Evolutionary conservation across 768 basidiomycete species (phyloP), one percentile per base, ranked within the genome.

Genomic region (Dioszegia aurantiaca): DNA sequence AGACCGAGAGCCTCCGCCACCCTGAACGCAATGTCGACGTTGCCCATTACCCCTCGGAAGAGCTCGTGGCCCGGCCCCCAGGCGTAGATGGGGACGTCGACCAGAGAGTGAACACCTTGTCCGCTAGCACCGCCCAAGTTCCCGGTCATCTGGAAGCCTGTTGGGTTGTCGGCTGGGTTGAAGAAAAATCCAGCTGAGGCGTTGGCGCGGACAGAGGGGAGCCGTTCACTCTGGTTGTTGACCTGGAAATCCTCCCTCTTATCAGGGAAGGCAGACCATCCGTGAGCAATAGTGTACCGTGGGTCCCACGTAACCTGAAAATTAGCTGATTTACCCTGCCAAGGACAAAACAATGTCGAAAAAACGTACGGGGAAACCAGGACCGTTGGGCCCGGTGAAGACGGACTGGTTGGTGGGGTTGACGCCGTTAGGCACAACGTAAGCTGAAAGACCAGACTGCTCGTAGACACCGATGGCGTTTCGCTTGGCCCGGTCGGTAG

Each of bases 51-150:
- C 10, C 78, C 78, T 12, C 67, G 44, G 75, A 79, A 79, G 36
- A 55, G 33, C 57, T 73, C 74, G 43, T 61, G 54, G 10, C 75
- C 76, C 9, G 76, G 72, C 1, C 78, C 78, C 56, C 61, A 75
- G 19, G 76, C 61, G 64, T 65, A 78, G 23, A 78, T 67, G 5
- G 72, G 67, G 6, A 78, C 77, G 51, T 78, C 78, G 47, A 72
- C 55, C 31, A 66, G 45, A 31, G 73, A 76, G 63, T 79, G 78
- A 4, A 79, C 77, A 41, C 78, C 78, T 56, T 77, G 73, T 23
- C 65, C 65, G 19, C 64, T 49, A 0, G 31, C 14, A 2, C 56
- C 61, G 12, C 73, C 75, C 11, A 79, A 57, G 57, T 73, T 76
- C 39, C 78, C 78, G 33, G 70, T 72, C 59, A 76, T 61, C 36